phyloP scores from a whole-genome alignment of 768 basidiomycete species.

The Coprinellus micaceus region DNA sequence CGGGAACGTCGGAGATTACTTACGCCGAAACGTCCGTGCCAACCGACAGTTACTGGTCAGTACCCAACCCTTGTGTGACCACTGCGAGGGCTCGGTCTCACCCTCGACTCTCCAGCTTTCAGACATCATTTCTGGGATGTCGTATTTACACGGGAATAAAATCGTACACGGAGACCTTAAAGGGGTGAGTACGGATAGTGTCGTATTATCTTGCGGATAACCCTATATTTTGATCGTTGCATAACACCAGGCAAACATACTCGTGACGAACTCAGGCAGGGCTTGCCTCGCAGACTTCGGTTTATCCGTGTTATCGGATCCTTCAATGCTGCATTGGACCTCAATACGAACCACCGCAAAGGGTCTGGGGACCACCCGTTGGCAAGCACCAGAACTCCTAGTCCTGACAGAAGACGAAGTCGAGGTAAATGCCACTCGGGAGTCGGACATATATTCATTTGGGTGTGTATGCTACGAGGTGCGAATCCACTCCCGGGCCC shows the following conservation, averaged over 20 bases:
- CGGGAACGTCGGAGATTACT: conserved; percentile 9
- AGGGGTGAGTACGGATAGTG: conserved; percentile 18
- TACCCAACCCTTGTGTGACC: background rate
- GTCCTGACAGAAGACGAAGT: conserved; percentile 4
- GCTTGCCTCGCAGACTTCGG: conserved; percentile 23
- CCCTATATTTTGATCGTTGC: background rate
- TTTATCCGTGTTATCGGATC: conserved; percentile 13
- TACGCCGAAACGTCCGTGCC: background rate
- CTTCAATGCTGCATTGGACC: conserved; percentile 8
- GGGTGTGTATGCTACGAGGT: conserved; percentile 13
- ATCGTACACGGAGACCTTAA: conserved; percentile 21
- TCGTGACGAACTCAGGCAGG: conserved; percentile 15
- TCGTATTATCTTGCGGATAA: background rate
- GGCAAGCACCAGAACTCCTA: conserved; percentile 13
- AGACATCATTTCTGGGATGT: conserved; percentile 14
- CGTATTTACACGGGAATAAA: conserved; percentile 15
- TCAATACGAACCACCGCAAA: conserved; percentile 3
- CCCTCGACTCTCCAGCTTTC: background rate
- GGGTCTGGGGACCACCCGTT: conserved; percentile 10
- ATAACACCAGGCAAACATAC: conserved; percentile 16
- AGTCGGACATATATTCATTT: conserved; percentile 11
- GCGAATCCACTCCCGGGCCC: background rate
- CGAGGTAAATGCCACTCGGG: background rate
- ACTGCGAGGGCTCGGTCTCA: background rate
- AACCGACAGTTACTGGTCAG: conserved; percentile 9